Evolutionary conservation across 2,329 filamentous ascomycete genomes (phyloP).

Genomic region (Aspergillus candidus): DNA sequence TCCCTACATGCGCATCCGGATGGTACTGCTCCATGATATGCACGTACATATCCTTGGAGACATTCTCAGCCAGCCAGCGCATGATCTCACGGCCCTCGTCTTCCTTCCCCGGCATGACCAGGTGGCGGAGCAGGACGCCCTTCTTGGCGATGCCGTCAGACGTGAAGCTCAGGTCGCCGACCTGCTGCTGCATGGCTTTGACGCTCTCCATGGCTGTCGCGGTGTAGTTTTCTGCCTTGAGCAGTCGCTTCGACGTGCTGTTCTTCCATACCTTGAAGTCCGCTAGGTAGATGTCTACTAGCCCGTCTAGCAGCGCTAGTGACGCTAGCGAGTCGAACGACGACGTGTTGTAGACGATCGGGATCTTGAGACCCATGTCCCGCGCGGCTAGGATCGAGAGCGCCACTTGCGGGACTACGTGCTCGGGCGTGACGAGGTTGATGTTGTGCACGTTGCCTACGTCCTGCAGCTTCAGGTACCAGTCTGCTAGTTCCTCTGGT

Average conservation of each 20-base stretch:
- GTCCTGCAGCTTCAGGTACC: constrained; percentile 77
- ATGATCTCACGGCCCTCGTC: constrained; percentile 69
- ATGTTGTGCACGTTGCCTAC: constrained; percentile 82
- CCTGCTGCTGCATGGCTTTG: constrained; percentile 72
- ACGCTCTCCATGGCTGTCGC: constrained; percentile 68
- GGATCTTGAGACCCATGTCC: constrained; percentile 62
- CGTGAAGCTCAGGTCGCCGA: constrained; percentile 78
- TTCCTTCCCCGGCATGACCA: constrained; percentile 78
- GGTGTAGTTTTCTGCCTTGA: constrained; percentile 74
- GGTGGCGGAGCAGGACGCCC: constrained; percentile 68
- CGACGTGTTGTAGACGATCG: constrained; percentile 80
- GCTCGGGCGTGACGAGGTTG: constrained; percentile 80
- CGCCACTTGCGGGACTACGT: constrained; percentile 77
- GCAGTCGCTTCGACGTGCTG: constrained; percentile 59
- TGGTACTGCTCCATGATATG: constrained; percentile 89
- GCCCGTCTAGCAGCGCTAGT: constrained; percentile 65
- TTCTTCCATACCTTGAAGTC: constrained; percentile 79
- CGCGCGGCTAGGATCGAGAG: constrained; percentile 68
- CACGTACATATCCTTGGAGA: constrained; percentile 70
- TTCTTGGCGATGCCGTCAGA: constrained; percentile 72
- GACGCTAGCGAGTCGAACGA: constrained; percentile 71
- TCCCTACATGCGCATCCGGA: constrained; percentile 75
- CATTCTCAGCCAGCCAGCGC: constrained; percentile 64
- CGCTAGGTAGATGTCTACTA: constrained; percentile 81
- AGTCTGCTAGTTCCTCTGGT: constrained; percentile 70